Base-by-base conservation (phyloP, 768 basidiomycete species). In the Leccinum fibrillosum region DNA sequence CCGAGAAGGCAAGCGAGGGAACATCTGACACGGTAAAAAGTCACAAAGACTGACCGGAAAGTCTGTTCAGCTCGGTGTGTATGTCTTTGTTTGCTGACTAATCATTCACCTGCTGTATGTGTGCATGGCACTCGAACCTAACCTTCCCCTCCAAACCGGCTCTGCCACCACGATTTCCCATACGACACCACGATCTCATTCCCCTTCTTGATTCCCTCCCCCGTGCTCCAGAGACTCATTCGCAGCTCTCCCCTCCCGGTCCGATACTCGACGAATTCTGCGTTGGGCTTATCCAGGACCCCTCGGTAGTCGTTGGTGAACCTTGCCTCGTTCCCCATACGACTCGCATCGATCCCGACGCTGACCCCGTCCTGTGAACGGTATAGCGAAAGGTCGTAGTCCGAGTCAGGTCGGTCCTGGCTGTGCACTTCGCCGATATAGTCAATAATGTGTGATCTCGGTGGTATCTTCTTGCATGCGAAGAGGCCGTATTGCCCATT, bases 221-320 rank as follows among this genome's bases (percentile, higher is more conserved):
- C 74, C 50, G 75, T 76, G 57, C 83, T 88, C 85, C 88, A 89
- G 32, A 98, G 79, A 59, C 86, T 80, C 82, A 97, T 94, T 52
- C 84, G 76, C 61, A 89, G 72, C 70, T 89, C 89, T 17, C 89
- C 92, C 34, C 62, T 65, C 19, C 58, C 62, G 10, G 77, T 78
- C 58, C 82, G 75, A 37, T 74, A 72, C 44, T 92, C 90, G 52
- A 78, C 75, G 64, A 93, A 93, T 28, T 82, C 63, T 1, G 85
- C 88, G 63, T 94, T 94, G 4, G 91, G 85, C 67, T 77, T 86
- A 23, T 72, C 69, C 51, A 69, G 75, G n/a, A 94, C 77, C 2
- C 92, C 91, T 55, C 94, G 82, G 73, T 88, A 98, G 76, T 96
- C 94, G 64, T 97, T 97, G 58, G 92, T 79, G 69, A 96, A 94